Conservation (phyloP, 495 filamentous ascomycete species). For the Aspergillus heteromorphus region DNA sequence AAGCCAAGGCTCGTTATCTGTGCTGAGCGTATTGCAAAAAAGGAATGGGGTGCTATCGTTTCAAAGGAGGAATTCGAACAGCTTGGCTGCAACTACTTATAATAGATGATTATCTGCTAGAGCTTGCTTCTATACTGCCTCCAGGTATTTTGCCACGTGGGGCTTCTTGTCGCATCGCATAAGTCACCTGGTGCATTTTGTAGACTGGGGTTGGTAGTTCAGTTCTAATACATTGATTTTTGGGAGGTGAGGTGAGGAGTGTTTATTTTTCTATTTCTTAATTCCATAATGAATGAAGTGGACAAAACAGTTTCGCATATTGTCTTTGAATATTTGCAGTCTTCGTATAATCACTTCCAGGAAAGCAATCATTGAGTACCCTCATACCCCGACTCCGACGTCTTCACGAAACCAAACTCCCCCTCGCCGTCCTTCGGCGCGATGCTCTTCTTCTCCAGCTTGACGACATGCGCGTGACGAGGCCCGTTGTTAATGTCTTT, state of each 20-base stretch:
- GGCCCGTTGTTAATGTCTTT: constrained; percentile 75
- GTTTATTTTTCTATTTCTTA: too few species aligned
- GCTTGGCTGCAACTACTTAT: neutral
- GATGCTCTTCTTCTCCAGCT: constrained; percentile 63
- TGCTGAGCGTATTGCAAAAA: neutral
- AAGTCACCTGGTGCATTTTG: neutral
- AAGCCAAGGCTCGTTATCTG: neutral
- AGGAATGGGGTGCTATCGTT: neutral
- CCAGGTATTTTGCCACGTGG: too few species aligned
- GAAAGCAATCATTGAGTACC: neutral
- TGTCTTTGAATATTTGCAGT: too few species aligned
- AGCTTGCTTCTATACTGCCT: too few species aligned
- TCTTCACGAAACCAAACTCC: constrained; percentile 51
- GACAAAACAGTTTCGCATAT: too few species aligned
- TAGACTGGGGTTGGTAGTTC: too few species aligned
- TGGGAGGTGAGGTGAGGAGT: too few species aligned
- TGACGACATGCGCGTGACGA: constrained; percentile 58
- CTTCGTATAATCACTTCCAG: neutral
- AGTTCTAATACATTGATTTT: too few species aligned
- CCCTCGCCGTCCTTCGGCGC: constrained; percentile 64
- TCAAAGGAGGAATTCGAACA: neutral
- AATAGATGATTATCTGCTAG: too few species aligned
- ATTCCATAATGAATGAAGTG: too few species aligned
- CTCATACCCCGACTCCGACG: constrained; percentile 27
- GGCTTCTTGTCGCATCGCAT: neutral